Evolutionary conservation across 768 basidiomycete genomes (phyloP), one percentile per base, ranked within the genome.

Genomic region (Tremella yokohamensis): DNA sequence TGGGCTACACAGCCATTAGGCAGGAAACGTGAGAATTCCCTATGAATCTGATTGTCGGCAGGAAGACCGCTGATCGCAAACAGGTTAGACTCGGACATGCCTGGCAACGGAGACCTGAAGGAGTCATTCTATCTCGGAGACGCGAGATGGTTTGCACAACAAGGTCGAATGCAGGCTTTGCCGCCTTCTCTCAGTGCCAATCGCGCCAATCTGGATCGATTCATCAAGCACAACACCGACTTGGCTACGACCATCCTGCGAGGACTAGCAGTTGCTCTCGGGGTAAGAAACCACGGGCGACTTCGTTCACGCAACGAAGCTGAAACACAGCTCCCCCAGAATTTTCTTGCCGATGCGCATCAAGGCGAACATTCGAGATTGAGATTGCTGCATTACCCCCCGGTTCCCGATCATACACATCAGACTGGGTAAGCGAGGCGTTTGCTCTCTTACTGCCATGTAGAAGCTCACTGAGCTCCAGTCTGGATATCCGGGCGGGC

Each of bases 401-500:
- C 29, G 4, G 29, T 34, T 4, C 29, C 29, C 29, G 29, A 34
- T 34, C 29, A 34, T 34, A 11, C 4, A 11, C 4, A 11, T 34
- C 6, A 34, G 6, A 34, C 4, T 6, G 29, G 29, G 29, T 34
- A 34, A 34, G 29, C 29, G 11, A 4, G 29, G 29, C 4, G 6
- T 34, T n/a, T n/a, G n/a, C 29, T 34, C 29, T 34, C 6, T 34
- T 11, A 34, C 11, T 11, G 29, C 29, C 29, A 34, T 11, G 11
- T 34, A 6, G 4, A 6, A 34, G 29, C 29, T 34, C 11, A 52
- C n/a, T 4, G 7, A 52, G 24, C 11, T 12, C 2, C 19, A 54
- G 52, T 7, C 52, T 49, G 18, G 65, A 68, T 42, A 62, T 70
- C 12, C 56, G 68, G 4, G 68, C 68, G 1, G 68, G 68, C 7